Evolutionary conservation across 495 filamentous ascomycete genomes (phyloP).

Genomic region (Penicillium mononematosum): DNA sequence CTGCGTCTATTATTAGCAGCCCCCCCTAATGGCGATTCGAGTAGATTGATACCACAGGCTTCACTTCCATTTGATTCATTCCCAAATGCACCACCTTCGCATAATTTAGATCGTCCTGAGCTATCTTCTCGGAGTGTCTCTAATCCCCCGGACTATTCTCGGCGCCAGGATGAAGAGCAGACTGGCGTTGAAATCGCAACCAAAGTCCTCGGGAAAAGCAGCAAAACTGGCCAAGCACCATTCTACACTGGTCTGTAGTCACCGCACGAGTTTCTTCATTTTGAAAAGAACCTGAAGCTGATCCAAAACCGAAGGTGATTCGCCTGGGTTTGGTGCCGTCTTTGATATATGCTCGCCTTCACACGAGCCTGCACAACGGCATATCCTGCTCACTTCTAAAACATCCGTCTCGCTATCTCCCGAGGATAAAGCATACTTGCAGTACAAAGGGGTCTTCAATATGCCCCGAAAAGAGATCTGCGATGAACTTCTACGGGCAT

Average conservation of each 20-base stretch:
- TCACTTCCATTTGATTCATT: background rate
- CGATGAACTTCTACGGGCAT: constrained; percentile 29
- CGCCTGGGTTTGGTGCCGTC: constrained; percentile 24
- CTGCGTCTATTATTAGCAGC: background rate
- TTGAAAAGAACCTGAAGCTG: background rate
- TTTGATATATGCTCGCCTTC: constrained; percentile 24
- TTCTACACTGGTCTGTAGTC: constrained; percentile 32
- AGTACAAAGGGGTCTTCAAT: constrained; percentile 31
- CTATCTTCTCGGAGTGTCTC: background rate
- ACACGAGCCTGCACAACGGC: constrained; percentile 22
- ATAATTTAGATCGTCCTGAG: background rate
- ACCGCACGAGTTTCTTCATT: background rate
- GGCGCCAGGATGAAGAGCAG: constrained; percentile 23
- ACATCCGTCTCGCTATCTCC: constrained; percentile 16
- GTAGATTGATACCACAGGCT: background rate
- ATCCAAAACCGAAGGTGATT: background rate
- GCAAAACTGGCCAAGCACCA: constrained; percentile 22
- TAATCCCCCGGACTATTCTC: background rate
- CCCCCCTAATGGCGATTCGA: background rate
- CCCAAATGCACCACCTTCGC: background rate
- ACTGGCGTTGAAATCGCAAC: constrained; percentile 32
- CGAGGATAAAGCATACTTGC: constrained; percentile 30
- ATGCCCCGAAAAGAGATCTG: constrained; percentile 26
- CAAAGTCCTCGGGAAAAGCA: constrained; percentile 25
- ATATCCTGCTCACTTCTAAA: constrained; percentile 29